Evolutionary conservation across 495 filamentous ascomycete genomes (phyloP), one percentile per base, ranked within the genome.

Genomic region (Penicillium waksmanii): DNA sequence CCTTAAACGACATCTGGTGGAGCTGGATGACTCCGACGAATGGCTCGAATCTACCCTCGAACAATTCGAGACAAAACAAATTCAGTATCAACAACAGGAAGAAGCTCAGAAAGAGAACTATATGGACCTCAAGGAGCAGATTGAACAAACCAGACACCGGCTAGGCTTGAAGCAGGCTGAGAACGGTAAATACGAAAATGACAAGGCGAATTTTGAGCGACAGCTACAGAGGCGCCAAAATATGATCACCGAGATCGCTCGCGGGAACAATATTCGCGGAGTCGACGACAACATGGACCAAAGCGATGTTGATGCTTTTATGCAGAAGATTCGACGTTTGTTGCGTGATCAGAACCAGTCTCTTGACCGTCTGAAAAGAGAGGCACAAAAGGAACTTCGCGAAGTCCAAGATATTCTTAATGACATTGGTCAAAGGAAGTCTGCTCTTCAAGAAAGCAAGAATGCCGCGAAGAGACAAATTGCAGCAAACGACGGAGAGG

Each of bases 151-250:
- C 38, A 85, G 89, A 8, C 72, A 78, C 21, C 67, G 78, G 9
- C 75, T 93, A 25, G 86, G 85, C 3, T 72, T 77, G 40, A 97
- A 96, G 72, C 86, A 92, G 47, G 85, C 87, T 13, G 95, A 97
- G 69, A 81, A 86, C 64, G 95, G 95, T 31, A 91, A 87, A 66
- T 86, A 87, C 66, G 86, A 95, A 71, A 92, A 93, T 8, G 86
- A 97, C 69, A 91, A 93, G 71, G 87, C 88, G 65, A 89, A 88
- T 60, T 92, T 94, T 65, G 92, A 97, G 67, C 85, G 86, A 11
- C 89, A 96, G 51, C 66, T 96, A 5, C 77, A 82, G 60, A 73
- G 82, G 23, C 87, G 94, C 25, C 81, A 87, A 58, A 77, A 76
- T 1, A 82, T 96, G 71, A 86, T 97, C 57, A 90, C 84, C 61